Base-by-base conservation (phyloP, 805 yeast genomes). In the Cyberlindnera nakhonratchasimensis region DNA sequence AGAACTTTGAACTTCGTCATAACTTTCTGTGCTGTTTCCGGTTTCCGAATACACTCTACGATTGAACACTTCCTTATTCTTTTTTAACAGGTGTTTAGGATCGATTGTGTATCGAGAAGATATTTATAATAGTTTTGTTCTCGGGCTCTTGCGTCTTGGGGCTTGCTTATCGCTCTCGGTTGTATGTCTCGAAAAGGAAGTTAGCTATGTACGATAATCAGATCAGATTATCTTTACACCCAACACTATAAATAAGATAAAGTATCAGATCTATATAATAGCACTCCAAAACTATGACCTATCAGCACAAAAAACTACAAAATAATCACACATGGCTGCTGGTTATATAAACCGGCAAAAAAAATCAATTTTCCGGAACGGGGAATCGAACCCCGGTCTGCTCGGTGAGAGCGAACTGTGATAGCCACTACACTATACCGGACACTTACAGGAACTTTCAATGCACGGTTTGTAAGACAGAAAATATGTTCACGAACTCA, bases 301-400 rank as follows among this genome's bases (percentile, higher is more conserved):
- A n/a, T n/a, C n/a, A n/a, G 20, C 5, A 14, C 32, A 11, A 29
- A 17, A 6, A 5, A 16, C n/a, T 14, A 31, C 18, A 31, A 31
- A 31, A 31, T 19, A 31, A 19, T 19, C 5, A 16, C 8, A 31
- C 18, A 19, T 9, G 14, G 7, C 6, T 6, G 19, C 20, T 7
- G 11, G 20, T 16, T 9, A 24, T 23, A 14, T 22, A 8, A 12
- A n/a, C 13, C 12, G 11, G 17, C 29, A 23, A 23, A 19, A 23
- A 28, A 24, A 26, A 41, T 26, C 26, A 17, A 36, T 20, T 8
- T 54, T 57, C 62, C 62, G 59, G 58, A 47, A 52, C 62, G 58
- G 62, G 54, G 62, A 57, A 55, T 57, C 62, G 62, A 57, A 57
- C 62, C 54, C 62, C 58, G 61, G 62, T 57, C 54, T 55, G 56